Evolutionary conservation across 2,329 filamentous ascomycete genomes (phyloP), one percentile per base, ranked within the genome.

Genomic region (Ophiostoma populinum): DNA sequence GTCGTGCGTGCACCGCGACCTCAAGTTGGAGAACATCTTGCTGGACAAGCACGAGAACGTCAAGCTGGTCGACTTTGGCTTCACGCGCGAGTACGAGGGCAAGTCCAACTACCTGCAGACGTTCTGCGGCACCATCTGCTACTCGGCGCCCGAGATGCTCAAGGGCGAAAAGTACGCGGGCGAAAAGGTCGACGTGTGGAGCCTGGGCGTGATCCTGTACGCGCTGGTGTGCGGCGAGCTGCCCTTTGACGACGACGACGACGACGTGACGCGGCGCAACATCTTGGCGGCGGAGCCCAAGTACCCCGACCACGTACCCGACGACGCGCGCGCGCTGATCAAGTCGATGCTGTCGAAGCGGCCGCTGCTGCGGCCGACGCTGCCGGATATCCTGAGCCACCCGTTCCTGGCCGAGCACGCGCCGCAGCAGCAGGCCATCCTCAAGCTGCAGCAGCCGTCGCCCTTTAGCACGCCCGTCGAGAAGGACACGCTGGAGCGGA

Each of bases 131-230:
- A 98, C 90, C 0, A 78, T 98, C 42, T 95, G 87, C 59, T 98
- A 98, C 56, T 93, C 85, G 36, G 90, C 90, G 3, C 90, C 90
- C 2, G 90, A 98, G 56, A 98, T 98, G 90, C 66, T 98, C 26
- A 93, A 90, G 54, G 90, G 86, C 25, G 90, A 98, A 55, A 95
- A 92, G 55, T 98, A 98, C 52, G 90, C 86, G 0, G 87, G 85
- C 18, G 85, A 94, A 59, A 95, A 94, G 59, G 87, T 98, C 32
- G 90, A 98, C 50, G 85, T 98, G 5, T 98, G 82, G 82, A 90
- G 82, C 49, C 53, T 92, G 44, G 81, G 82, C 10, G 77, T 92
- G 37, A 90, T 92, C 41, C 62, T 90, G 2, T 90, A 86, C 49
- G 81, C 82, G 32, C 59, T 92, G 39, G 60, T 92, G 18, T 82